Conservation (phyloP, 805 yeast genomes). For the Suhomyces sp. region DNA sequence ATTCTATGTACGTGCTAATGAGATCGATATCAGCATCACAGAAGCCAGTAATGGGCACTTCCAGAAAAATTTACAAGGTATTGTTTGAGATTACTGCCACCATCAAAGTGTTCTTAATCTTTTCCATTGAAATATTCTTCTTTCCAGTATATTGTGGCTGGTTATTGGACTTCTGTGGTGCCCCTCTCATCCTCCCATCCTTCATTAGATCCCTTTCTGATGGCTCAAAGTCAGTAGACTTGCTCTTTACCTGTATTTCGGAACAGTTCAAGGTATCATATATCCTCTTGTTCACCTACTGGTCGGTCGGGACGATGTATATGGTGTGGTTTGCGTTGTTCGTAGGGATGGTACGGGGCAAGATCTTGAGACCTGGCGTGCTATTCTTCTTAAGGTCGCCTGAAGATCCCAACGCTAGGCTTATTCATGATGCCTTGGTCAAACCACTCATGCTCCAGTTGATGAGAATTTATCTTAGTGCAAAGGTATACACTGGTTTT, state of each 20-base stretch:
- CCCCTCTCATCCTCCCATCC: slow-evolving; percentile 47
- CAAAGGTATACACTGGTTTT: slow-evolving; percentile 67
- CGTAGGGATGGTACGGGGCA: slow-evolving; percentile 76
- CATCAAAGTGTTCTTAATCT: slow-evolving; percentile 69
- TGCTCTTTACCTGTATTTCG: slow-evolving; percentile 22
- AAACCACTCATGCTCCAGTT: slow-evolving; percentile 72
- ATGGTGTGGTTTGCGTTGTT: slow-evolving; percentile 86
- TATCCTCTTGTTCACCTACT: slow-evolving; percentile 31
- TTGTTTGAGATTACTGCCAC: slow-evolving; percentile 59
- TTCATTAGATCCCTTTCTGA: slow-evolving; percentile 3
- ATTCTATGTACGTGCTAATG: slow-evolving; percentile 28
- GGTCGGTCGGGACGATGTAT: slow-evolving; percentile 78
- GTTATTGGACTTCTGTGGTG: slow-evolving; percentile 63
- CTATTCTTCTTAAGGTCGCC: slow-evolving; percentile 90
- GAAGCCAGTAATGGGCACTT: slow-evolving; percentile 48
- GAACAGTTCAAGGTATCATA: slow-evolving; percentile 18
- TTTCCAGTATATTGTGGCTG: slow-evolving; percentile 88
- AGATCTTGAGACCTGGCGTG: slow-evolving; percentile 81
- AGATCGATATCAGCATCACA: slow-evolving; percentile 24
- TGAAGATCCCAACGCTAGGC: slow-evolving; percentile 85
- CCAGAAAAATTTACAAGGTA: slow-evolving; percentile 50
- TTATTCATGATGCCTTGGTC: slow-evolving; percentile 82
- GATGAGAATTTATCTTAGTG: slow-evolving; percentile 69
- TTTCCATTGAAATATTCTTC: slow-evolving; percentile 73
- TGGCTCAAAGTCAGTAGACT: slow-evolving; percentile 11